Conservation (phyloP, 2,329 filamentous ascomycete species). For the Aspergillus hortae region DNA sequence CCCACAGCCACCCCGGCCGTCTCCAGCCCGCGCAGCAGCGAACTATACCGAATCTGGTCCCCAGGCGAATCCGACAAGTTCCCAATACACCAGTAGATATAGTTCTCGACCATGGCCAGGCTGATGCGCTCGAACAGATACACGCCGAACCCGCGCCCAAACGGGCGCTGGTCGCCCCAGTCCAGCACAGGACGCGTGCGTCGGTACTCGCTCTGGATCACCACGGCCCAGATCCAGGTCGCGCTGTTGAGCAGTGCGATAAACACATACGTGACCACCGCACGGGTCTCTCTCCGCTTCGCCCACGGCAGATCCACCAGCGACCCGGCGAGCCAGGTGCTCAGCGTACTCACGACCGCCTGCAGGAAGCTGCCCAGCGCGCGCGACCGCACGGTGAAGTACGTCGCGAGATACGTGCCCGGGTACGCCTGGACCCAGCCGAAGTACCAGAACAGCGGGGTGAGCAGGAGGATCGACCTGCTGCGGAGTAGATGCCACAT, state of each 20-base stretch:
- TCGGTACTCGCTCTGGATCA: constrained; percentile 47
- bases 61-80: constrained; percentile 44
- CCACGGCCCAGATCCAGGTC: constrained; percentile 48
- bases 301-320: constrained; percentile 40
- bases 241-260: constrained; percentile 43
- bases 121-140: constrained; percentile 42
- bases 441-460: constrained; percentile 32
- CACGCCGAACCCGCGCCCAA: constrained; percentile 43
- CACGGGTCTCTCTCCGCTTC: constrained; percentile 38
- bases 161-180: constrained; percentile 39
- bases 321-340: constrained; percentile 35
- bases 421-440: constrained; percentile 41
- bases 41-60: constrained; percentile 45
- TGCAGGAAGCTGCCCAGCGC: constrained; percentile 37
- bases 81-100: constrained; percentile 48
- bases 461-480: constrained; percentile 35
- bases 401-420: constrained; percentile 40
- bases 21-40: constrained; percentile 42
- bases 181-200: constrained; percentile 42
- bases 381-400: constrained; percentile 43
- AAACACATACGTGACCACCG: constrained; percentile 37
- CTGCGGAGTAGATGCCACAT: constrained; percentile 36
- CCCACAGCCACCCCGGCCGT: constrained; percentile 42
- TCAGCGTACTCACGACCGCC: constrained; percentile 38
- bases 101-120: constrained; percentile 42